A percentile compares a stretch with the other conserved stretches of the same genome.
Conservation (phyloP, 345 rosid species). For the Aurinia saxatilis region DNA sequence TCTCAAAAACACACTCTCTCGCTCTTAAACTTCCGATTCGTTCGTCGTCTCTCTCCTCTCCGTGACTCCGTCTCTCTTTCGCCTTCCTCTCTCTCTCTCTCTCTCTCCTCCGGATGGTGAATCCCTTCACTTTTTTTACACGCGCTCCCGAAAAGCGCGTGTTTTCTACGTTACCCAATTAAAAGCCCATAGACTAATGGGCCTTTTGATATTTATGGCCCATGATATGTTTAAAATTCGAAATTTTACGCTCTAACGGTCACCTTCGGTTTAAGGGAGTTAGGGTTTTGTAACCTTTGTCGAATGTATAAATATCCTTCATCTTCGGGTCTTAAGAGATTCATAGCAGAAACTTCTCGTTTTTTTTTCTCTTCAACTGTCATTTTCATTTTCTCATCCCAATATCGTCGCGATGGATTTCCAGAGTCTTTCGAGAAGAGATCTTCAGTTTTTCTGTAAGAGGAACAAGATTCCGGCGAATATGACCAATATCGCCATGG, state of each 20-base stretch:
- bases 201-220: conserved; percentile 2
- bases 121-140: conserved; percentile 24
- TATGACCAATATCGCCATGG: conserved; percentile 87
- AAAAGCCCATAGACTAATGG: conserved; percentile 11
- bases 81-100: conserved; percentile 12
- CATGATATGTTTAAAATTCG: conserved; percentile 34
- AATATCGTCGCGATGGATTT: conserved; percentile 56
- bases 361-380: conserved; percentile 16
- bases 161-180: conserved; percentile 18
- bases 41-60: conserved; percentile 12
- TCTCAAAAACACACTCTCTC: too few relatives aligned
- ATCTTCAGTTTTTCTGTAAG: conserved; percentile 92
- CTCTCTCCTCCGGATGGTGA: conserved; percentile 32
- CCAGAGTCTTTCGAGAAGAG: conserved; percentile 62
- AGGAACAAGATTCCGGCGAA: conserved; percentile 88
- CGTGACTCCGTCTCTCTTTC: conserved; percentile 32
- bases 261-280: conserved; percentile 2
- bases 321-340: not conserved
- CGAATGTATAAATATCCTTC: conserved; percentile 18
- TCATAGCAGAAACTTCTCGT: conserved; percentile 23
- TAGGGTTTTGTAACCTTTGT: conserved; percentile 31
- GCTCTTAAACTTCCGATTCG: conserved; percentile 16
- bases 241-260: conserved; percentile 50
- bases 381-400: conserved; percentile 9
- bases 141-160: conserved; percentile 32